These are phyloP conservation scores for Psidium friedrichsthalianum DNA, from an alignment of 345 rosid genomes.

Conservation along the genomic window DNA sequence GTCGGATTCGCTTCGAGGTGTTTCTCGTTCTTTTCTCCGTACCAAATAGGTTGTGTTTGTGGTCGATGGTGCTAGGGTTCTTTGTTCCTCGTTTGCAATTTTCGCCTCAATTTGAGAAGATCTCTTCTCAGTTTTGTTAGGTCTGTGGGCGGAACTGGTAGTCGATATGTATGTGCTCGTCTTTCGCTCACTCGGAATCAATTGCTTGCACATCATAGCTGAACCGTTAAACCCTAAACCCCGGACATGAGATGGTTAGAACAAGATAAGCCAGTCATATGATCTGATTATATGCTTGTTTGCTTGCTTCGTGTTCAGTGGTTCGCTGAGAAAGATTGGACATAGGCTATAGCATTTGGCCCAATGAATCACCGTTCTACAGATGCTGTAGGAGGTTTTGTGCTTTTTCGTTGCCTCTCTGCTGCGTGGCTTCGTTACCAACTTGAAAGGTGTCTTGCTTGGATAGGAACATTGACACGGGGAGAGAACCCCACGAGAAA, in stretches of 20 bases:
- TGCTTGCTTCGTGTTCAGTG: not conserved
- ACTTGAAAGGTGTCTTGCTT: not conserved
- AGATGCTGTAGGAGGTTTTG: not conserved
- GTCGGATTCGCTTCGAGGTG: not conserved
- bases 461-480: not conserved
- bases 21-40: not conserved
- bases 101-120: not conserved
- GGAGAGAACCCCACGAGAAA: not conserved
- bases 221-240: not conserved
- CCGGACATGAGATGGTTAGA: not conserved
- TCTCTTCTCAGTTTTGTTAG: not conserved
- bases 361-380: not conserved
- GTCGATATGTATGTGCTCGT: not conserved
- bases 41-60: rapidly evolving
- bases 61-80: not conserved
- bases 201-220: not conserved
- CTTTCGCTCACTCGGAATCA: not conserved
- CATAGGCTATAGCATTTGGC: not conserved
- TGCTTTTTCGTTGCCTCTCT: not conserved
- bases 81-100: not conserved
- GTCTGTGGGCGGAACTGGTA: not conserved
- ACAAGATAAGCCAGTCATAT: not conserved
- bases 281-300: not conserved
- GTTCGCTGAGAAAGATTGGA: not conserved
- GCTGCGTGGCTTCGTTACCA: not conserved